Evolutionary conservation across 345 rosid genomes (phyloP).

Genomic region (Salix suchowensis): DNA sequence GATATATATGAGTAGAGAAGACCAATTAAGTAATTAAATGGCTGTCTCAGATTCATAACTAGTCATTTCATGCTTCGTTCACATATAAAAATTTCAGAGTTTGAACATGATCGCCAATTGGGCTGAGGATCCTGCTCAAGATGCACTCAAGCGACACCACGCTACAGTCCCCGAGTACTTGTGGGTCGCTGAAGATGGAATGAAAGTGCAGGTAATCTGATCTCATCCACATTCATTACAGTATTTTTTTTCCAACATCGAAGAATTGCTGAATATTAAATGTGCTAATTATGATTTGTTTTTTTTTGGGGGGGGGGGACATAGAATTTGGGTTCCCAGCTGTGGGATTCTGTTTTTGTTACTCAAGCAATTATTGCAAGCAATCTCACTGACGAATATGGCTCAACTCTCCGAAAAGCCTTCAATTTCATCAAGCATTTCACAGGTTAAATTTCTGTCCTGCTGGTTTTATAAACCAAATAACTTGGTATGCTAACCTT

Average conservation of each 20-base stretch:
- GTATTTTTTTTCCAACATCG: too few relatives aligned
- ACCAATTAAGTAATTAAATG: too few relatives aligned
- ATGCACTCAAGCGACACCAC: slow-evolving; percentile 15
- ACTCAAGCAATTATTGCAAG: slow-evolving; percentile 12
- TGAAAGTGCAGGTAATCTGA: slow-evolving; percentile 1
- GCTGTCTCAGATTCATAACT: too few relatives aligned
- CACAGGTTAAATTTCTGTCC: slow-evolving; percentile 2
- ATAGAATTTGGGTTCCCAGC: slow-evolving; percentile 6
- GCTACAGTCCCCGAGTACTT: slow-evolving; percentile 24
- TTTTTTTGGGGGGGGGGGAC: too few relatives aligned
- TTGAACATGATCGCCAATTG: slow-evolving; percentile 5
- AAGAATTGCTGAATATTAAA: too few relatives aligned
- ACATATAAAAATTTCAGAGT: background rate
- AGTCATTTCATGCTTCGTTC: too few relatives aligned
- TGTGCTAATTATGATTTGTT: background rate
- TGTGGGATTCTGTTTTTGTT: slow-evolving; percentile 16
- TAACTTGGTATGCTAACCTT: too few relatives aligned
- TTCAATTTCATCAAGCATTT: slow-evolving; percentile 11
- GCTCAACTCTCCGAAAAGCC: slow-evolving; percentile 4
- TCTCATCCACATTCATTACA: too few relatives aligned
- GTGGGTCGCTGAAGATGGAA: slow-evolving; percentile 37
- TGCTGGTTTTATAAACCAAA: too few relatives aligned
- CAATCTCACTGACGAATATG: background rate
- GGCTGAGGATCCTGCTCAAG: slow-evolving; percentile 10
- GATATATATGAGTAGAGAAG: too few relatives aligned